These are phyloP conservation scores for Aspergillus taichungensis DNA, from an alignment of 495 filamentous ascomycete genomes.

Conservation along the genomic window DNA sequence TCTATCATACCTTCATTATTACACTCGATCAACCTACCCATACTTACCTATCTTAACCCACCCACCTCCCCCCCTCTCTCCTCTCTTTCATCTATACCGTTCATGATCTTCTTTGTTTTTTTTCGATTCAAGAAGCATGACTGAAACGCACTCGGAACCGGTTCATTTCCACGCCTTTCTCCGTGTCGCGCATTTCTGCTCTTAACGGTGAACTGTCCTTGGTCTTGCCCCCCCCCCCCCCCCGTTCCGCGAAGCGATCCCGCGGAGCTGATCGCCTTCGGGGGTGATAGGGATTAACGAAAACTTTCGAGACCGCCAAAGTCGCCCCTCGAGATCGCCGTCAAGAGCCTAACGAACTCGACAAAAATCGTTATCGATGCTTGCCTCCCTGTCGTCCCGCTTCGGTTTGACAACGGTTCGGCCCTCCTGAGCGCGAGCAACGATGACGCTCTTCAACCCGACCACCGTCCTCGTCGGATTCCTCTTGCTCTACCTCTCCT, in stretches of 20 bases:
- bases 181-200: no score
- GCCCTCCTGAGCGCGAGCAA: slow-evolving; percentile 33
- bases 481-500: slow-evolving; percentile 78
- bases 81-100: no score
- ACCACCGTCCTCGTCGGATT: slow-evolving; percentile 78
- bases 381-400: slow-evolving; percentile 7
- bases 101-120: no score
- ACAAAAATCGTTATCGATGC: not conserved
- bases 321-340: not conserved
- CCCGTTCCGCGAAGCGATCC: no score
- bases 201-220: no score
- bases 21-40: not conserved
- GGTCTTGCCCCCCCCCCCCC: no score
- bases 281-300: no score
- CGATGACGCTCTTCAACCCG: slow-evolving; percentile 53
- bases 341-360: not conserved
- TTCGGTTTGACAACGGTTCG: slow-evolving; percentile 23
- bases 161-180: no score
- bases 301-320: no score
- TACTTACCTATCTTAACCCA: not conserved
- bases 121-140: no score
- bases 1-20: not conserved
- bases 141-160: no score
- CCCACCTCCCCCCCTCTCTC: not conserved
- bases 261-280: no score